phyloP scores from a whole-genome alignment of 2,329 filamentous ascomycete genomes.

The Sporothrix dimorphospora region DNA sequence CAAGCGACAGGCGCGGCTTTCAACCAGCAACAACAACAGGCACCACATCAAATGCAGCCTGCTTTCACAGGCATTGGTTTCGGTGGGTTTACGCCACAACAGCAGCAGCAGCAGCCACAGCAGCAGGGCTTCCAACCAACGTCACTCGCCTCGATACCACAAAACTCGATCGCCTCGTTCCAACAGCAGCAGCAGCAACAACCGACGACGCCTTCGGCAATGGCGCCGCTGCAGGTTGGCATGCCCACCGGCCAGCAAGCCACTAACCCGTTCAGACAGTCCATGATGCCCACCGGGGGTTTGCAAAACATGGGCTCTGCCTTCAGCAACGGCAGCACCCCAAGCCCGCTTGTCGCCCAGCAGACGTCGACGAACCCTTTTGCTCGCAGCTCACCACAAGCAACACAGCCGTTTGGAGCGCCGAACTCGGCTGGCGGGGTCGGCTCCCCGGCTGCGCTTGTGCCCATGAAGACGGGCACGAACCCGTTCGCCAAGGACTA shows the following conservation, averaged over 20 bases:
- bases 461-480: conserved; percentile 58
- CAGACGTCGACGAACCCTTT: conserved; percentile 86
- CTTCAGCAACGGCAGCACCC: not conserved
- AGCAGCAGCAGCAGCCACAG: conserved; percentile 48
- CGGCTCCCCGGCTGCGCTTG: conserved; percentile 46
- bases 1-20: conserved; percentile 43
- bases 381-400: conserved; percentile 64
- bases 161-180: conserved; percentile 58
- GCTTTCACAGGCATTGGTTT: conserved; percentile 75
- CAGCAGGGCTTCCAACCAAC: conserved; percentile 55
- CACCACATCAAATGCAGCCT: conserved; percentile 48
- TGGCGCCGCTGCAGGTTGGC: conserved; percentile 42
- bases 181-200: conserved; percentile 46
- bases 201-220: not conserved
- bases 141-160: conserved; percentile 59
- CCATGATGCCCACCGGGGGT: conserved; percentile 68
- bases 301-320: conserved; percentile 52
- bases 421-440: conserved; percentile 42
- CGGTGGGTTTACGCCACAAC: conserved; percentile 75
- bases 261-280: conserved; percentile 94
- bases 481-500: conserved; percentile 62
- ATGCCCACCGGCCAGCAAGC: conserved; percentile 58
- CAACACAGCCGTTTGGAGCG: conserved; percentile 44
- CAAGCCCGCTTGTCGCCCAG: conserved; percentile 39
- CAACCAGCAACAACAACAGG: conserved; percentile 41